Evolutionary conservation across 1,139 yeast genomes (phyloP), one percentile per base, ranked within the genome.

Genomic region (Sugiyamaella novakii): DNA sequence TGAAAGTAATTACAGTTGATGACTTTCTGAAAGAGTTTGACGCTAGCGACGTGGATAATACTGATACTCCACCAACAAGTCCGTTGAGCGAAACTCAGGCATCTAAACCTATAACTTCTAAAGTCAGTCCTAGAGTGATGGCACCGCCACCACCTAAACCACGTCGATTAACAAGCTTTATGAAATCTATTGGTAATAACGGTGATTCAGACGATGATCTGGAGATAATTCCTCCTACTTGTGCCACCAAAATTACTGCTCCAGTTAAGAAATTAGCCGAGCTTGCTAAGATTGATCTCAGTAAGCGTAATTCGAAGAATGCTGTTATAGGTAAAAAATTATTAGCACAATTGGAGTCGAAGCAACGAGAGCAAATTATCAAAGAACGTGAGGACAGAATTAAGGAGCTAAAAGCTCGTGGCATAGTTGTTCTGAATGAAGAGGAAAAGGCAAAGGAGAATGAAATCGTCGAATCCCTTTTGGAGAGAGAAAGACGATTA

Each of bases 401-500:
- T 18, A 61, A 54, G 12, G 63, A 59, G 33, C 53, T 67, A 37
- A 53, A 59, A 42, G 67, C 61, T 7, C 55, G 57, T 14, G 74
- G 72, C 0, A 56, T 63, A 2, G 58, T 54, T 3, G 43, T 66
- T 5, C 30, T 55, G 27, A 54, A 59, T 15, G 55, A 55, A 19
- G 64, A 60, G 22, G 68, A 68, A 44, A 57, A 52, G 31, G 58
- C 55, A 25, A 58, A 63, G 46, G 69, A 66, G 36, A 63, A 62
- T 11, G 63, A 63, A 37, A 63, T 69, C 30, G 72, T 75, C 2
- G 80, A 75, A 52, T 66, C 70, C n/a, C 69, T 84, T 40, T 70
- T 84, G 55, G 88, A 84, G 56, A 74, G 79, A 51, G 91, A 84
- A 60, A 57, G 65, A 28, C 54, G 61, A 11, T 54, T 57, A 29